Evolutionary conservation across 768 basidiomycete species (phyloP).

Genomic region (Leucosporidium creatinivorum): DNA sequence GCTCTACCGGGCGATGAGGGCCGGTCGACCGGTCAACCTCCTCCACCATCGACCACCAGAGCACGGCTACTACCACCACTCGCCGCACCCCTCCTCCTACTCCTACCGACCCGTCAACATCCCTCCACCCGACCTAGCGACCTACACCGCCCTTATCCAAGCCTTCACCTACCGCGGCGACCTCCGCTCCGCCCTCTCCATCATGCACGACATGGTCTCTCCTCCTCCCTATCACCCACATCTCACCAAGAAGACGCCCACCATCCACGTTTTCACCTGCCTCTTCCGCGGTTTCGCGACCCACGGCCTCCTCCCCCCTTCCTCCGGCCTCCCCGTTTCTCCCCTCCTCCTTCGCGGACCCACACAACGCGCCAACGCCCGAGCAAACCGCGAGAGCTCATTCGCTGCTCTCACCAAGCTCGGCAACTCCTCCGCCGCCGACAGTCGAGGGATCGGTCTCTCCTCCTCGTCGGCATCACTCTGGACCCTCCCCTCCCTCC

Average conservation of each 20-base stretch:
- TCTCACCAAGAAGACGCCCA: slow-evolving; percentile 43
- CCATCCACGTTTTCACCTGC: slow-evolving; percentile 56
- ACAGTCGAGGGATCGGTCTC: background rate
- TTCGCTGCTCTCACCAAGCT: background rate
- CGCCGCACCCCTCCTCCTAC: slow-evolving; percentile 36
- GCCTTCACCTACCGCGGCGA: slow-evolving; percentile 64
- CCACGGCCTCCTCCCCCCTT: slow-evolving; percentile 46
- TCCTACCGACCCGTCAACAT: slow-evolving; percentile 44
- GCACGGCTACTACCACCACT: slow-evolving; percentile 36
- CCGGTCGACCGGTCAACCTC: slow-evolving; percentile 1
- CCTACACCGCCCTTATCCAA: slow-evolving; percentile 65
- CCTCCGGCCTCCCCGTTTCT: background rate
- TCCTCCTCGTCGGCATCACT: background rate
- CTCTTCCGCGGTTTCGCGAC: slow-evolving; percentile 68
- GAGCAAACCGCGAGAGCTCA: background rate
- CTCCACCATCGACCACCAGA: background rate
- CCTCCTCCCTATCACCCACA: slow-evolving; percentile 41
- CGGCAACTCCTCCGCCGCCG: background rate
- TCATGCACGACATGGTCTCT: slow-evolving; percentile 63
- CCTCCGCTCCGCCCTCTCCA: slow-evolving; percentile 51
- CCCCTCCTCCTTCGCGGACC: background rate
- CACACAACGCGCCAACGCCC: background rate
- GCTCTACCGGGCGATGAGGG: slow-evolving; percentile 11
- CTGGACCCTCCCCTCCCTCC: slow-evolving; percentile 59
- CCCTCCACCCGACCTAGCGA: slow-evolving; percentile 55